Conservation (phyloP, 306 rosid genomes). For the Astragalus membranaceus region DNA sequence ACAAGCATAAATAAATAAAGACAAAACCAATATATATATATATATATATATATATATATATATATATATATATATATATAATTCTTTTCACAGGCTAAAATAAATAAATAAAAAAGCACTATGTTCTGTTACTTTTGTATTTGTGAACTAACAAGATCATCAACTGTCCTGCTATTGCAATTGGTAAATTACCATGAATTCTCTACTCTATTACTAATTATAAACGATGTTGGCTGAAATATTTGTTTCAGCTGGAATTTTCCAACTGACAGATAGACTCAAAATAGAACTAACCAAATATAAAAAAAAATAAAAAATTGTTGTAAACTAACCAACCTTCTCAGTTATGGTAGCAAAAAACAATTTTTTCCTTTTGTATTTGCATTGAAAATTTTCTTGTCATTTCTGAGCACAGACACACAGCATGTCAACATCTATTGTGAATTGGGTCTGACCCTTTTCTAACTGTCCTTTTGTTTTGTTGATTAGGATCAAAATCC, state of each 20-base stretch:
- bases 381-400: slow-evolving; percentile 12
- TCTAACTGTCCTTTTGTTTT: slow-evolving; percentile 59
- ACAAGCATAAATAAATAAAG: not conserved
- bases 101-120: slow-evolving; percentile 14
- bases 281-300: not conserved
- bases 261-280: slow-evolving; percentile 30
- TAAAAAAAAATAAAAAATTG: slow-evolving; percentile 31
- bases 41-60: no score
- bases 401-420: slow-evolving; percentile 12
- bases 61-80: no score
- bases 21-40: no score
- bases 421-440: slow-evolving; percentile 41
- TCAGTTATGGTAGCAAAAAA: slow-evolving; percentile 20
- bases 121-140: slow-evolving; percentile 26
- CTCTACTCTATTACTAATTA: slow-evolving; percentile 20
- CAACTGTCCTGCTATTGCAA: slow-evolving; percentile 42
- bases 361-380: not conserved
- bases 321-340: slow-evolving; percentile 30
- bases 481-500: slow-evolving; percentile 59
- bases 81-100: not conserved
- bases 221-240: slow-evolving; percentile 30
- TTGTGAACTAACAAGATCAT: slow-evolving; percentile 35
- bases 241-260: slow-evolving; percentile 29
- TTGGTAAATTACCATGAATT: slow-evolving; percentile 41
- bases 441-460: slow-evolving; percentile 91